Base-by-base conservation (phyloP, 2,329 filamentous ascomycete species). In the Epichloe baconii region DNA sequence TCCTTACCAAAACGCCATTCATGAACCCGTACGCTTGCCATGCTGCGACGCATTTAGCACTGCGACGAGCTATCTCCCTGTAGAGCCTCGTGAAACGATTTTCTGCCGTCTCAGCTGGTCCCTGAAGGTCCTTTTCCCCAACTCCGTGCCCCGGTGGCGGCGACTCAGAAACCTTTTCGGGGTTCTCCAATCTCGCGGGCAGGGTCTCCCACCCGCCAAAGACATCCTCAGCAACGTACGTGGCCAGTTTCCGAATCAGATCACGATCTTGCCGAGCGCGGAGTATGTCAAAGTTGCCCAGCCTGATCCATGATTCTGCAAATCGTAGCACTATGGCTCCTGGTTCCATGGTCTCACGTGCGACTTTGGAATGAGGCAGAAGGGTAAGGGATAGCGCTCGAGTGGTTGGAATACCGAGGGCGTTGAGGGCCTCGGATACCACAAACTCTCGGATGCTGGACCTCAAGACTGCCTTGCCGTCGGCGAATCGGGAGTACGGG, bases 21-120 rank as follows among this genome's bases (percentile, higher is more conserved):
- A 95, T 97, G 71, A 98, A 98, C n/a, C 88, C 93, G 62, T 97
- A 97, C 0, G 88, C 89, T 71, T 98, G 94, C 91, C 93, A 97
- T 58, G 85, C 79, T 11, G 93, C 93, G 2, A 97, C 90, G 0
- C 86, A 94, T 53, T 77, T 75, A 1, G 93, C 93, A 63, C 96
- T 98, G 35, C 87, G 80, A 42, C 88, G 81, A 4, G 83, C 82
- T 51, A 98, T 83, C 61, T 95, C 89, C 37, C 93, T 83, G 66
- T 94, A 98, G 1, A 98, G 71, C 15, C 90, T 78, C 0, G 85
- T 76, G 65, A 93, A 98, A 35, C 91, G 79, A 64, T 98, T 98
- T 63, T 96, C 85, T 53, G 84, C 79, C 4, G 77, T 69, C 2
- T 82, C 80, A 2, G 76, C 67, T 5, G 80, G 76, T 2, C 88